Base-by-base conservation (phyloP, 306 rosid species). In the Vicia villosa region DNA sequence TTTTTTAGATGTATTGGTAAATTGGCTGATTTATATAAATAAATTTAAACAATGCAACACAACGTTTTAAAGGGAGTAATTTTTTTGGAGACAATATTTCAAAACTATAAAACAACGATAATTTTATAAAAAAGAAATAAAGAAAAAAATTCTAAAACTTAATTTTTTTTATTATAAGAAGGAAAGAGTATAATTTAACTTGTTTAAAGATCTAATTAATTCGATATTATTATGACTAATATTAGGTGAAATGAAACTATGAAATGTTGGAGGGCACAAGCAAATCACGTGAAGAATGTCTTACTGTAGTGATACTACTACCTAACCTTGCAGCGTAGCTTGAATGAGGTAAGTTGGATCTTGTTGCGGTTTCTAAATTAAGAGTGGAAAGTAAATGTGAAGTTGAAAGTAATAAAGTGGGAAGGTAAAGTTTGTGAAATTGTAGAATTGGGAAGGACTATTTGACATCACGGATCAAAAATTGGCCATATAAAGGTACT, bases 241-340 rank as follows among this genome's bases (percentile, higher is more conserved):
- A 17, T 8, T 49, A 10, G n/a, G 30, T 51, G 6, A n/a, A n/a
- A n/a, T n/a, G n/a, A 51, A 51, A 20, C 13, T 2, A 51, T 20
- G 8, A 51, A 21, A 11, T 26, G 9, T 7, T 26, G 37, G 11
- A 56, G 11, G 5, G 8, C 10, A 19, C 4, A 14, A 76, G 32
- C 42, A 70, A 36, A 32, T 54, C 81, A 77, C 61, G 76, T 62
- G 81, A 62, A 52, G 16, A n/a, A n/a, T 45, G 34, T 74, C 1
- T 7, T 4, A 16, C 12, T 8, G 63, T 7, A 12, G 38, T 28
- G 63, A 17, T 28, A 68, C 36, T 30, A 7, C 38, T 34, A 34
- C 74, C 75, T 28, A 50, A 76, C 62, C 36, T 75, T 74, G 46
- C 17, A 42, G 58, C 21, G 34, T 56, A n/a, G 2, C 13, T 38